These are phyloP conservation scores for Ampelocalamus luodianensis DNA, from an alignment of 176 grass and related monocot genomes.

Conservation along the genomic window DNA sequence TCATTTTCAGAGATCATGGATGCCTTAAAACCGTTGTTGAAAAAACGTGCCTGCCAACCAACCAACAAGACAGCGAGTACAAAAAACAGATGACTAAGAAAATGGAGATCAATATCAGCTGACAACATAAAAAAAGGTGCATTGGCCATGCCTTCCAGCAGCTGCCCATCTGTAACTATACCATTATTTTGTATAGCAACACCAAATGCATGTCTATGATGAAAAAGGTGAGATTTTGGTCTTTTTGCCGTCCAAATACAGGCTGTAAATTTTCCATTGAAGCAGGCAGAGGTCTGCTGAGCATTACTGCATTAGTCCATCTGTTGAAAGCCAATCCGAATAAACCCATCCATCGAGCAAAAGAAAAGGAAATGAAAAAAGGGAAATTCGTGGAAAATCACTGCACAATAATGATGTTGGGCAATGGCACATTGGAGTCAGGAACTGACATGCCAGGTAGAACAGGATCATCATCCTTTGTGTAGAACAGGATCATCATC, in stretches of 20 bases:
- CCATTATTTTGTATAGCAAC: conserved; percentile 67
- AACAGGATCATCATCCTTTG: not conserved
- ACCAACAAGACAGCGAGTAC: conserved; percentile 56
- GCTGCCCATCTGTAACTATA: conserved; percentile 55
- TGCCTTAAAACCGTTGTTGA: conserved; percentile 72
- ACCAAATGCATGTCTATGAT: conserved; percentile 25
- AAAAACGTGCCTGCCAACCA: conserved; percentile 61
- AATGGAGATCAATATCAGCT: conserved; percentile 42
- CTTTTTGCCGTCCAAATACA: conserved; percentile 25
- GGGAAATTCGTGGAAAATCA: not conserved
- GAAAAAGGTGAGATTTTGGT: conserved; percentile 33
- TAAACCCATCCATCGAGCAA: conserved; percentile 17
- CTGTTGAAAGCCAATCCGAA: conserved; percentile 12
- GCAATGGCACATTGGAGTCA: conserved; percentile 1
- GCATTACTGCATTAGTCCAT: conserved; percentile 30
- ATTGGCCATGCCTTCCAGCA: conserved; percentile 15
- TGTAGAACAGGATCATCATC: conserved; percentile 18
- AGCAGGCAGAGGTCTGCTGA: conserved; percentile 6
- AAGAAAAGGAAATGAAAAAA: conserved; percentile 6
- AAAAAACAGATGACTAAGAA: conserved; percentile 50
- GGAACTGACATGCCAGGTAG: conserved; percentile 20
- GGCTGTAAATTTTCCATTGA: conserved; percentile 41
- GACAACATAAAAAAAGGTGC: conserved; percentile 14
- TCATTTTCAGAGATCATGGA: conserved; percentile 95
- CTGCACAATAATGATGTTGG: not conserved